phyloP scores from a whole-genome alignment of 176 grass and related monocot genomes.

The Alopecurus myosuroides region DNA sequence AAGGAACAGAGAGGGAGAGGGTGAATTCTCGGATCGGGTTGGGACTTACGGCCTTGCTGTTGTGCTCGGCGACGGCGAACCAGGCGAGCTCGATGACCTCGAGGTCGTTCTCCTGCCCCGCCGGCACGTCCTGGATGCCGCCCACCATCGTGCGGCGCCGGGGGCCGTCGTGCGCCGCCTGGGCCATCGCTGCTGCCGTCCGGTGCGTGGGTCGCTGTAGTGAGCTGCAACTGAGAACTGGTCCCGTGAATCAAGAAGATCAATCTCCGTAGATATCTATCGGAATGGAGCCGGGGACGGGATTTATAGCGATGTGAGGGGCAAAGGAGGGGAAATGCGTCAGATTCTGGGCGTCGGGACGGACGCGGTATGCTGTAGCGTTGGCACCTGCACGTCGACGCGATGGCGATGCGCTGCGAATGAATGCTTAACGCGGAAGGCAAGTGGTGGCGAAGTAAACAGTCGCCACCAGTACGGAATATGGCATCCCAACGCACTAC shows the following conservation, averaged over 20 bases:
- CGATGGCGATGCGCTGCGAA: not conserved
- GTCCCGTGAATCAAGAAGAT: not conserved
- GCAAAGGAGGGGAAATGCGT: not conserved
- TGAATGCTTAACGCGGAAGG: slow-evolving; percentile 18
- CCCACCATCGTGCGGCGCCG: not conserved
- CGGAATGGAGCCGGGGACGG: not conserved
- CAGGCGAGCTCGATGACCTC: slow-evolving; percentile 41
- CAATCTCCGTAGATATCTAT: not conserved
- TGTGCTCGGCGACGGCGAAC: slow-evolving; percentile 63
- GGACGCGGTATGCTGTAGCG: not conserved
- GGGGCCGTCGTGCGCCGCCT: not conserved
- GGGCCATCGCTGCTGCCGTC: not conserved
- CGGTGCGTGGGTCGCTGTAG: not conserved
- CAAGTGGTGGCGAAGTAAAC: not conserved
- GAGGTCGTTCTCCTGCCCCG: slow-evolving; percentile 36
- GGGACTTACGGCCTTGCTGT: slow-evolving; percentile 35
- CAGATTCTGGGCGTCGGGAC: not conserved
- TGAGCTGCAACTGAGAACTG: not conserved
- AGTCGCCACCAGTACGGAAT: not conserved
- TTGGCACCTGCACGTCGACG: not conserved
- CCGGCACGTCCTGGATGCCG: slow-evolving; percentile 22
- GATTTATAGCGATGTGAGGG: not conserved
- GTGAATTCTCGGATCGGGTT: not conserved
- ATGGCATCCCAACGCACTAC: no score
- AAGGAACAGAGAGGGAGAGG: not conserved